These are phyloP conservation scores for Lasiosphaeria hispida DNA, from an alignment of 495 filamentous ascomycete species.

Conservation along the genomic window DNA sequence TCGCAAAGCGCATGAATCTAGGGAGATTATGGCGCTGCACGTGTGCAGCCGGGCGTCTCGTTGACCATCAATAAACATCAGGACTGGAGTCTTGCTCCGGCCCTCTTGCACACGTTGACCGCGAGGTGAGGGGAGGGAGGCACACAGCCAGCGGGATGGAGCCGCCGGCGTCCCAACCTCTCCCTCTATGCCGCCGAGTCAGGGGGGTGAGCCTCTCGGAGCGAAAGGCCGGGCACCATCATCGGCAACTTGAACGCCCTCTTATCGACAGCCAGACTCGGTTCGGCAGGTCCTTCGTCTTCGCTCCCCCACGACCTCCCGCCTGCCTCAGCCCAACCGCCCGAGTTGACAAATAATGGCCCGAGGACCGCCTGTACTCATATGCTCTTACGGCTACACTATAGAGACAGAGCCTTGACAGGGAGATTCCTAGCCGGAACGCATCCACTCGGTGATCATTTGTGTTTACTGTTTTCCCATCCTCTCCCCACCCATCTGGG, in stretches of 20 bases:
- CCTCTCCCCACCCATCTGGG: neutral
- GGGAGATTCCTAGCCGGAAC: too few species aligned
- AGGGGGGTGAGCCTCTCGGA: too few species aligned
- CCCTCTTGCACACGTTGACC: neutral
- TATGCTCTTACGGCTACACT: too few species aligned
- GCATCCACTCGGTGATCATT: neutral
- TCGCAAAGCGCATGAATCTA: constrained; percentile 10
- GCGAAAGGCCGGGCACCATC: too few species aligned
- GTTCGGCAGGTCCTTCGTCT: neutral
- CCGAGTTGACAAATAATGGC: neutral
- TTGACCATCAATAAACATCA: too few species aligned
- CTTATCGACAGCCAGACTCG: neutral
- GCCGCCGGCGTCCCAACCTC: too few species aligned
- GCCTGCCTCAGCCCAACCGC: neutral
- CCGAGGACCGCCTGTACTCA: neutral
- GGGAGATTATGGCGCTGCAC: neutral
- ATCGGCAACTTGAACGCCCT: neutral
- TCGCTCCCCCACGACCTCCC: neutral
- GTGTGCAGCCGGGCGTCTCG: neutral
- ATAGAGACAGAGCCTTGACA: too few species aligned
- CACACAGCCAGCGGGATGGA: too few species aligned
- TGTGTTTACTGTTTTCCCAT: neutral
- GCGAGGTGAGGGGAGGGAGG: too few species aligned
- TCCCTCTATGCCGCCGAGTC: too few species aligned
- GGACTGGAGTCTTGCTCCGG: neutral